phyloP scores from a whole-genome alignment of 2,329 filamentous ascomycete species.

The Talaromyces atroroseus region DNA sequence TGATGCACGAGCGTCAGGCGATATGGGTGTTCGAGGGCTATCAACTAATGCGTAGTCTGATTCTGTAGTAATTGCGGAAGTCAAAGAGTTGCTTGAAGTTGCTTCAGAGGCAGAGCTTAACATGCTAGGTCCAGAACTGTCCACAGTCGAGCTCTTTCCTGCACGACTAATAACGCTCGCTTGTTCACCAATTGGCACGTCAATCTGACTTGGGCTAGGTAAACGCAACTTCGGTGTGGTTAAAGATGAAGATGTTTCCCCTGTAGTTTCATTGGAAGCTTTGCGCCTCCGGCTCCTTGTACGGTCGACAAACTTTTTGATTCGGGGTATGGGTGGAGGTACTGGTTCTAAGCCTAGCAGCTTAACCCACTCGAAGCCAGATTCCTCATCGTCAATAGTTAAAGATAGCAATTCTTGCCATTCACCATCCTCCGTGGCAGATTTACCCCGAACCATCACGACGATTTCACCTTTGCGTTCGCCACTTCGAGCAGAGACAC shows the following conservation, averaged over 20 bases:
- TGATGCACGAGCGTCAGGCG: constrained; percentile 22
- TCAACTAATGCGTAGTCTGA: constrained; percentile 27
- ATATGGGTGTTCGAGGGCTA: constrained; percentile 17
- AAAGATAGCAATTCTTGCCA: constrained; percentile 86
- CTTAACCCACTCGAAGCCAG: constrained; percentile 78
- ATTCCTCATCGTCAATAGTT: constrained; percentile 67
- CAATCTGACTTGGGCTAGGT: constrained; percentile 50
- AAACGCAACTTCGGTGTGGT: constrained; percentile 30
- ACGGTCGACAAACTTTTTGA: constrained; percentile 48
- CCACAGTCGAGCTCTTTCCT: constrained; percentile 34
- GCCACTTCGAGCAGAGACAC: constrained; percentile 74
- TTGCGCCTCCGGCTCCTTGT: constrained; percentile 32
- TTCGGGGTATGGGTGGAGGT: constrained; percentile 53
- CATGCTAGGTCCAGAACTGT: constrained; percentile 29
- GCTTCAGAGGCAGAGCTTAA: constrained; percentile 23
- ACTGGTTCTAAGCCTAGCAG: constrained; percentile 67
- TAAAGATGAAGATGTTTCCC: constrained; percentile 19
- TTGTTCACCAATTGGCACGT: constrained; percentile 58
- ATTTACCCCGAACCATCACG: constrained; percentile 75
- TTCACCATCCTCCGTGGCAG: constrained; percentile 51
- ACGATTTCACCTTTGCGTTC: constrained; percentile 68
- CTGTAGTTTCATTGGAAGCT: constrained; percentile 17
- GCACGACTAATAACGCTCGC: constrained; percentile 42
- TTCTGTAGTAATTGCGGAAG: constrained; percentile 28
- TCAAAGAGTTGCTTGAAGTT: constrained; percentile 24